Conservation (phyloP, 495 filamentous ascomycete genomes). For the Penicillium robsamsonii region DNA sequence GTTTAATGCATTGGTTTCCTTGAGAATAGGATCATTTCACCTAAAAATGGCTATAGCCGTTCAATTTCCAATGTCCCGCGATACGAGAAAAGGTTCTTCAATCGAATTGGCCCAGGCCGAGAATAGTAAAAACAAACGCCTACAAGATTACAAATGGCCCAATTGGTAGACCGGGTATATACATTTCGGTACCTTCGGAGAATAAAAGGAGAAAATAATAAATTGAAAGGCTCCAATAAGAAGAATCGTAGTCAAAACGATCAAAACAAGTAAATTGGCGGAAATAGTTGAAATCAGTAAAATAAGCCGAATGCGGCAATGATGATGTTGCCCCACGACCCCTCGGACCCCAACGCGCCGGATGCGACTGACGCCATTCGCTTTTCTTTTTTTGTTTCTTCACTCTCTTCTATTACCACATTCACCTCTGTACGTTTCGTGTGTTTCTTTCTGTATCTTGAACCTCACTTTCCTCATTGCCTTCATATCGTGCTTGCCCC, state of each 20-base stretch:
- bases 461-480: slow-evolving; percentile 5
- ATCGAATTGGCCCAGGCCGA: background rate
- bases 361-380: slow-evolving; percentile 32
- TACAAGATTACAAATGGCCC: background rate
- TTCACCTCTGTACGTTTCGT: slow-evolving; percentile 11
- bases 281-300: background rate
- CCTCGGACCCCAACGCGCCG: slow-evolving; percentile 47
- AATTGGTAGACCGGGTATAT: background rate
- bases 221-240: background rate
- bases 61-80: slow-evolving; percentile 2
- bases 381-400: slow-evolving; percentile 20
- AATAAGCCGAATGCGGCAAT: slow-evolving; percentile 30
- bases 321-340: slow-evolving; percentile 37
- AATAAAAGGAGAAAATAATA: background rate
- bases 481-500: slow-evolving; percentile 27
- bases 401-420: slow-evolving; percentile 12
- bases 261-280: background rate
- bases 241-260: background rate
- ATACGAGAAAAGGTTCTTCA: background rate
- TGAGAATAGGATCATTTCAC: background rate
- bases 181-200: background rate
- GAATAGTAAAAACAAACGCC: slow-evolving; percentile 10
- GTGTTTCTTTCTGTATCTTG: background rate
- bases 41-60: background rate
- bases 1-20: background rate